Conservation (phyloP, 306 rosid species). For the Dalbergia oliveri region DNA sequence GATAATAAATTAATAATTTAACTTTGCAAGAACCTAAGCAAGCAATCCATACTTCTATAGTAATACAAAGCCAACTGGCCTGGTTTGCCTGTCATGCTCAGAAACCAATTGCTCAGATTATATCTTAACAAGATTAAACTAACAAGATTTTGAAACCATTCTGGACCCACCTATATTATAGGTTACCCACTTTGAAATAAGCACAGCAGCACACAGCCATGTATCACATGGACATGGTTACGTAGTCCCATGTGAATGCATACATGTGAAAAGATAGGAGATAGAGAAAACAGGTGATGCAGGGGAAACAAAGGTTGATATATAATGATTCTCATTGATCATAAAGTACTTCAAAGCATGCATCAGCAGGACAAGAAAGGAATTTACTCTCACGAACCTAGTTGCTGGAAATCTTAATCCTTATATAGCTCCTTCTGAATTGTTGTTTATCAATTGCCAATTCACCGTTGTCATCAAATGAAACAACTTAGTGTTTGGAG, state of each 20-base stretch:
- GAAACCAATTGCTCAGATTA: neutral
- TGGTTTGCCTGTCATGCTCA: neutral
- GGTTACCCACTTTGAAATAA: neutral
- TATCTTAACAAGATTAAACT: neutral
- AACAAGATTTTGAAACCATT: neutral
- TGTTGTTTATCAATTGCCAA: neutral
- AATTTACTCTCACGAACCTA: neutral
- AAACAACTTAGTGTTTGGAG: neutral
- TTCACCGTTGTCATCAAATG: neutral
- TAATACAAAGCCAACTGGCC: neutral
- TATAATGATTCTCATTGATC: neutral
- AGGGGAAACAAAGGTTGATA: neutral
- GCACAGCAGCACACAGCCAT: too few species aligned
- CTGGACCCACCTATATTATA: neutral
- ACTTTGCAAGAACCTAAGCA: constrained; percentile 2
- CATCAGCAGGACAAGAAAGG: neutral
- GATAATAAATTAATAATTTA: neutral
- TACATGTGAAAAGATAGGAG: neutral
- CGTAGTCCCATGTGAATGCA: neutral
- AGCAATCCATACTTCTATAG: constrained; percentile 9
- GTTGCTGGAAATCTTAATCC: neutral
- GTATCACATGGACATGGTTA: neutral
- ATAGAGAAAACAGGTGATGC: neutral
- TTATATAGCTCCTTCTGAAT: neutral
- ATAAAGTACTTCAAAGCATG: neutral